phyloP scores from a whole-genome alignment of 2,329 filamentous ascomycete species.

The Sporothrix pallida region DNA sequence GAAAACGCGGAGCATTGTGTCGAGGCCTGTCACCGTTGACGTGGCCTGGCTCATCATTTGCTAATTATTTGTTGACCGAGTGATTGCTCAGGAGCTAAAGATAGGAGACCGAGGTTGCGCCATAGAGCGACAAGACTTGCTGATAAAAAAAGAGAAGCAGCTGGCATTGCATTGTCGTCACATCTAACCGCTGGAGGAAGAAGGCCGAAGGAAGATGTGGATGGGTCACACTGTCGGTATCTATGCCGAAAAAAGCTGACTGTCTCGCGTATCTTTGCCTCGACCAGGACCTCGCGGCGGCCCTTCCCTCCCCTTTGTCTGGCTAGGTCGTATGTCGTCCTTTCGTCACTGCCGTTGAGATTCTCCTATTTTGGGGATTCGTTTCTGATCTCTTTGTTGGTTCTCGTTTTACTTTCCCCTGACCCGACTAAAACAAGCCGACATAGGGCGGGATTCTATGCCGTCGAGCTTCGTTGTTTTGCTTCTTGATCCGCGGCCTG shows the following conservation, averaged over 20 bases:
- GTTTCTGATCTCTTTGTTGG: neutral
- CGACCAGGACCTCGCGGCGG: neutral
- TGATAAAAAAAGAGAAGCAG: neutral
- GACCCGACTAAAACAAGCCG: conserved; percentile 13
- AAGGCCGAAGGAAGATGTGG: neutral
- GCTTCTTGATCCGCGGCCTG: conserved; percentile 13
- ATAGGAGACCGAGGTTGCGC: neutral
- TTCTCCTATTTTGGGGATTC: neutral
- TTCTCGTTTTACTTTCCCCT: neutral
- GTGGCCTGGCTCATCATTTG: conserved; percentile 19
- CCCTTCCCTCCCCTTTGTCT: neutral
- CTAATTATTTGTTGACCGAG: neutral
- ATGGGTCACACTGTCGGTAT: neutral
- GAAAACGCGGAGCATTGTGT: neutral
- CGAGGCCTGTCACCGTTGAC: conserved; percentile 13
- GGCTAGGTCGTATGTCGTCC: neutral
- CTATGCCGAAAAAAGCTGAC: neutral
- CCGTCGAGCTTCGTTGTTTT: neutral
- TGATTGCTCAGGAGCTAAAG: neutral
- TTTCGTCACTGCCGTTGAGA: neutral
- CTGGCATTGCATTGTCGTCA: neutral
- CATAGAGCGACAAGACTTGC: neutral
- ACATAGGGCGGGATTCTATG: conserved; percentile 6
- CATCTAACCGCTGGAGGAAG: conserved; percentile 6
- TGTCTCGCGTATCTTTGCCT: neutral